phyloP scores from a whole-genome alignment of 345 rosid species.

The Angophora floribunda region DNA sequence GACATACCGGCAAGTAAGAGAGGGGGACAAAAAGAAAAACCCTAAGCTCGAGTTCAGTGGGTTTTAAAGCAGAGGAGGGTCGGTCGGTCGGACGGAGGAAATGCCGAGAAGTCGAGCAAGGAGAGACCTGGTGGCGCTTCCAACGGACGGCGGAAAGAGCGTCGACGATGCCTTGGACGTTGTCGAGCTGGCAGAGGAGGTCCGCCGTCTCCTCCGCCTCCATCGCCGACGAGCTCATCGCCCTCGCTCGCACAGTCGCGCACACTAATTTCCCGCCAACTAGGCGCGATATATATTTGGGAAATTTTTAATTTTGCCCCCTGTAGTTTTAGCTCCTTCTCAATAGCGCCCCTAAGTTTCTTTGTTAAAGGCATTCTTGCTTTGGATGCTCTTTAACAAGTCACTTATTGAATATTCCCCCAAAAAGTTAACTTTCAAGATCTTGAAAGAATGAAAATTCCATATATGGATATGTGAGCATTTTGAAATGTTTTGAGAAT shows the following conservation, averaged over 20 bases:
- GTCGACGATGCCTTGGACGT: slow-evolving; percentile 84
- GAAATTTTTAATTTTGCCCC: not conserved
- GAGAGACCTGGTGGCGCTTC: slow-evolving; percentile 82
- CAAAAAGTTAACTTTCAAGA: not conserved
- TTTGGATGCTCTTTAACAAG: not conserved
- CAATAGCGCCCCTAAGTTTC: not conserved
- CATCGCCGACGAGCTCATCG: slow-evolving; percentile 60
- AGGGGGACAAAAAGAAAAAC: not conserved
- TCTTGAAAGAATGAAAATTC: not conserved
- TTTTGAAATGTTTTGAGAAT: not conserved
- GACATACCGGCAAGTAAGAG: not conserved
- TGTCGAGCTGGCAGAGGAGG: slow-evolving; percentile 70
- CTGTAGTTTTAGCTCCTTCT: not conserved
- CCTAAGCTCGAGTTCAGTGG: not conserved
- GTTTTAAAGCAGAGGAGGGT: not conserved
- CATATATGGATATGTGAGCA: not conserved
- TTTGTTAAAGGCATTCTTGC: not conserved
- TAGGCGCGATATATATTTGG: not conserved
- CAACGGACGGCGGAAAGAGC: slow-evolving; percentile 89
- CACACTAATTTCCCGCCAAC: slow-evolving; percentile 4
- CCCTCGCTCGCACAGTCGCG: not conserved
- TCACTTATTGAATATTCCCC: not conserved
- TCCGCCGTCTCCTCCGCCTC: slow-evolving; percentile 47
- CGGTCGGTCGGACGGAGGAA: not conserved
- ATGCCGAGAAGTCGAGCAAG: not conserved